Conservation (phyloP, 345 rosid species). For the Pugionium cornutum region DNA sequence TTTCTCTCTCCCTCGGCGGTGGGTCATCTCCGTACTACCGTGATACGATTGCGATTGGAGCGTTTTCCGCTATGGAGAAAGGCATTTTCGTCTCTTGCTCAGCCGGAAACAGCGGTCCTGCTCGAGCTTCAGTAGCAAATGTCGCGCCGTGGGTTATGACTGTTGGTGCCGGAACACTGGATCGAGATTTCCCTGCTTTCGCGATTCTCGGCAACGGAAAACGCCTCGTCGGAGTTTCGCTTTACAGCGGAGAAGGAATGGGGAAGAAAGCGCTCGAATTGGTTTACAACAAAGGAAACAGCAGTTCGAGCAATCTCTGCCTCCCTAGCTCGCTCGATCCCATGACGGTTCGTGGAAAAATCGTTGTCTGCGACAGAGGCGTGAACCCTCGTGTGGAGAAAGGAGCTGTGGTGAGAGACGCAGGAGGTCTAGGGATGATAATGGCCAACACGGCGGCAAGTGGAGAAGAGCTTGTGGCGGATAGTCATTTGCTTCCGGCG, state of each 20-base stretch:
- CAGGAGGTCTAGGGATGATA: slow-evolving; percentile 89
- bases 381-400: slow-evolving; percentile 73
- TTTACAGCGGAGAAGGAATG: slow-evolving; percentile 70
- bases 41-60: slow-evolving; percentile 69
- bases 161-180: slow-evolving; percentile 88
- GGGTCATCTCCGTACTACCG: slow-evolving; percentile 63
- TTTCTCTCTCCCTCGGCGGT: slow-evolving; percentile 87
- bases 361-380: slow-evolving; percentile 85
- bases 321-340: slow-evolving; percentile 73
- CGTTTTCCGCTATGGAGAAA: slow-evolving; percentile 73
- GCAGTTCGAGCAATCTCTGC: slow-evolving; percentile 57
- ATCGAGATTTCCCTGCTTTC: slow-evolving; percentile 82
- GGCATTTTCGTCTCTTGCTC: slow-evolving; percentile 83
- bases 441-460: slow-evolving; percentile 61
- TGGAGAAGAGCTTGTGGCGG: slow-evolving; percentile 84
- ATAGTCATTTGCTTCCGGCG: slow-evolving; percentile 75
- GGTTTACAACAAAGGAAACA: slow-evolving; percentile 52
- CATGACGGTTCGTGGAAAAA: slow-evolving; percentile 57
- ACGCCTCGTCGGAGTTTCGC: slow-evolving; percentile 61
- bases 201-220: slow-evolving; percentile 55
- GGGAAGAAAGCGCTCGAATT: slow-evolving; percentile 52
- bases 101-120: slow-evolving; percentile 85
- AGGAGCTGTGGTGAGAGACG: slow-evolving; percentile 73
- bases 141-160: slow-evolving; percentile 97
- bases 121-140: slow-evolving; percentile 56